Percentiles rank a stretch among this genome's conserved stretches.
These are phyloP conservation scores for Melaleuca alternifolia DNA, from an alignment of 345 rosid species.

Conservation along the genomic window DNA sequence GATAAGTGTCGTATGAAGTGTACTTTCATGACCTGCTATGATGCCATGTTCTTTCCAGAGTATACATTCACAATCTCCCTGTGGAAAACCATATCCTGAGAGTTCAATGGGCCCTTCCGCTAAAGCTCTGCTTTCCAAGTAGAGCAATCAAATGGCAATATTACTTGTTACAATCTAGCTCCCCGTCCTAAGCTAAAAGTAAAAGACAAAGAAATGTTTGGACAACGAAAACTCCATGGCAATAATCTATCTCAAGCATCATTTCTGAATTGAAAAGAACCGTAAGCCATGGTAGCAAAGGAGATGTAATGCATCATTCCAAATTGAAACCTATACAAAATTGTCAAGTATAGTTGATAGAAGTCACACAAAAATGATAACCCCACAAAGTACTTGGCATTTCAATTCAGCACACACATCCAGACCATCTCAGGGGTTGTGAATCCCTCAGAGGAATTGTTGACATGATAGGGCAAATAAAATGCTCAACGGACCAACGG, in stretches of 20 bases:
- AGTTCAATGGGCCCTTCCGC: not conserved
- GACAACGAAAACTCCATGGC: not conserved
- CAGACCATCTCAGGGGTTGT: not conserved
- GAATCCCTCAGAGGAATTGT: not conserved
- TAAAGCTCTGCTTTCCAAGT: not conserved
- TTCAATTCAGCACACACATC: not conserved
- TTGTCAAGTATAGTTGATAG: not conserved
- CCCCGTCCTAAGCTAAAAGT: not conserved
- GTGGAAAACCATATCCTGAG: not conserved
- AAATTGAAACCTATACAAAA: not conserved
- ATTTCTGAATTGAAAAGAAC: not conserved
- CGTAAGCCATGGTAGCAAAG: not conserved
- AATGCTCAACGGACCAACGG: constrained; percentile 9
- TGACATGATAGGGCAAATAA: not conserved
- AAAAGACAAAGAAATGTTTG: not conserved
- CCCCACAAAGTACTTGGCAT: not conserved
- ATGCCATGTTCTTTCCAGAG: not conserved
- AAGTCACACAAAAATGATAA: not conserved
- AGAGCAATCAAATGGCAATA: not conserved
- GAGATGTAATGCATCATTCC: not conserved
- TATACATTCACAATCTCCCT: not conserved
- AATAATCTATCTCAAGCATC: not conserved
- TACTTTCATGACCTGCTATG: not conserved
- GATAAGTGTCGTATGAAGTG: not conserved
- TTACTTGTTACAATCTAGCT: not conserved